Conservation (phyloP, 2,329 filamentous ascomycete species). For the Fusarium penzigii region DNA sequence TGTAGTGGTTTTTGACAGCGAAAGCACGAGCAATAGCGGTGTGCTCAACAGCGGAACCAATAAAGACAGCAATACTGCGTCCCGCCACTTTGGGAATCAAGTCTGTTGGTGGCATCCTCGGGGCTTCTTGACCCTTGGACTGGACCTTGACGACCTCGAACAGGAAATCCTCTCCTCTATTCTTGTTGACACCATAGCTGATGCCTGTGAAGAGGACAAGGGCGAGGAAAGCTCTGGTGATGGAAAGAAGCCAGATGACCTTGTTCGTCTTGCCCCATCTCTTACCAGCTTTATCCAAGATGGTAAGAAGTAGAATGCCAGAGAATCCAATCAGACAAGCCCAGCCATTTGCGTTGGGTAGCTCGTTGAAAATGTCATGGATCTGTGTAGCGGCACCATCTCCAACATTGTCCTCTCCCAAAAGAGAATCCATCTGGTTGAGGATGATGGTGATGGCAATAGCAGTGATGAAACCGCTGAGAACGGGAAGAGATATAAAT, state of each 20-base stretch:
- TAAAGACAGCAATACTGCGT: conserved; percentile 60
- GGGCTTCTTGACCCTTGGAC: conserved; percentile 53
- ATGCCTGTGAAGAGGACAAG: conserved; percentile 64
- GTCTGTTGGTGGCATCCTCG: conserved; percentile 46
- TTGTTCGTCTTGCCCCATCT: conserved; percentile 60
- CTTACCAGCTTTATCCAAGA: conserved; percentile 59
- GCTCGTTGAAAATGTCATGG: conserved; percentile 56
- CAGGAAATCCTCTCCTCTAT: conserved; percentile 41
- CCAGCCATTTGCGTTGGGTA: conserved; percentile 58
- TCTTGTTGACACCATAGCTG: conserved; percentile 62
- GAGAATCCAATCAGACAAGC: conserved; percentile 62
- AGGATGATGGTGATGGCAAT: conserved; percentile 66
- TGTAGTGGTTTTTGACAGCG: conserved; percentile 61
- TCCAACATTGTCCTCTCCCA: conserved; percentile 54
- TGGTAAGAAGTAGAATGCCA: conserved; percentile 55
- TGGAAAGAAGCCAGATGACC: conserved; percentile 58
- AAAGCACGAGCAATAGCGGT: conserved; percentile 66
- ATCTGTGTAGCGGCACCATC: conserved; percentile 58
- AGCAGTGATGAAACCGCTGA: conserved; percentile 66
- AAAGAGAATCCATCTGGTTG: conserved; percentile 62
- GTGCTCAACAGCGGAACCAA: conserved; percentile 63
- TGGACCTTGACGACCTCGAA: conserved; percentile 60
- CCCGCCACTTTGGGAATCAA: conserved; percentile 56
- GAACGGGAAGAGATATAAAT: conserved; percentile 64
- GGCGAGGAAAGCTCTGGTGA: conserved; percentile 61